These are phyloP conservation scores for Oenanthe sinensis DNA, from an alignment of 129 eudicot species.

Conservation along the genomic window DNA sequence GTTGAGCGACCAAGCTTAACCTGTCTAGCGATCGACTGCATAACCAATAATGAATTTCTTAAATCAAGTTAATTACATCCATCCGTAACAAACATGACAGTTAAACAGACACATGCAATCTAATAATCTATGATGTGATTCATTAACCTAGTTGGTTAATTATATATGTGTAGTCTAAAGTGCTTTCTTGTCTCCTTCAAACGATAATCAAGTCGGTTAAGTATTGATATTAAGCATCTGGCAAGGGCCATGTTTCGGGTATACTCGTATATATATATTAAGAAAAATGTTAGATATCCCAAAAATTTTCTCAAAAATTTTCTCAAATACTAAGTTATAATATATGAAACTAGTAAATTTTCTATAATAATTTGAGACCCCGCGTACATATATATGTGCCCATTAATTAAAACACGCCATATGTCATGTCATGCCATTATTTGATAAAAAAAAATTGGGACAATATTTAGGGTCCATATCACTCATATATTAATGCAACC, in stretches of 20 bases:
- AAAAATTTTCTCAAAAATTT: too few relatives aligned
- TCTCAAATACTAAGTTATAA: too few relatives aligned
- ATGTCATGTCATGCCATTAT: too few relatives aligned
- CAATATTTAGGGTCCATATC: too few relatives aligned
- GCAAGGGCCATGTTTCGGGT: conserved; percentile 31
- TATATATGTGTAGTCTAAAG: background rate
- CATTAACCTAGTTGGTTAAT: conserved; percentile 2
- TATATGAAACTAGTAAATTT: too few relatives aligned
- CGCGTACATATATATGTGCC: too few relatives aligned
- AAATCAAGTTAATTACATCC: background rate
- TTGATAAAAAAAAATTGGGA: too few relatives aligned
- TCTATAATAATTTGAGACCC: too few relatives aligned
- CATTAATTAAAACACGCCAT: too few relatives aligned
- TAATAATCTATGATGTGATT: conserved; percentile 15
- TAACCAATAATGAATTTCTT: conserved; percentile 5
- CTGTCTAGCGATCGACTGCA: conserved; percentile 5
- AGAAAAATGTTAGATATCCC: too few relatives aligned
- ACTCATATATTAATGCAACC: background rate
- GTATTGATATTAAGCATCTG: conserved; percentile 6
- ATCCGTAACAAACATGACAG: conserved; percentile 5
- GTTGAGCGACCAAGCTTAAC: conserved; percentile 19
- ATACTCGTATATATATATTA: background rate
- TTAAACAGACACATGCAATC: conserved; percentile 24
- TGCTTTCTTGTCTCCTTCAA: conserved; percentile 27
- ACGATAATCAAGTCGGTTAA: background rate